A percentile compares a stretch with the other conserved stretches of the same genome.
Conservation (phyloP, 2,329 filamentous ascomycete genomes). For the Diaporthe longicolla region DNA sequence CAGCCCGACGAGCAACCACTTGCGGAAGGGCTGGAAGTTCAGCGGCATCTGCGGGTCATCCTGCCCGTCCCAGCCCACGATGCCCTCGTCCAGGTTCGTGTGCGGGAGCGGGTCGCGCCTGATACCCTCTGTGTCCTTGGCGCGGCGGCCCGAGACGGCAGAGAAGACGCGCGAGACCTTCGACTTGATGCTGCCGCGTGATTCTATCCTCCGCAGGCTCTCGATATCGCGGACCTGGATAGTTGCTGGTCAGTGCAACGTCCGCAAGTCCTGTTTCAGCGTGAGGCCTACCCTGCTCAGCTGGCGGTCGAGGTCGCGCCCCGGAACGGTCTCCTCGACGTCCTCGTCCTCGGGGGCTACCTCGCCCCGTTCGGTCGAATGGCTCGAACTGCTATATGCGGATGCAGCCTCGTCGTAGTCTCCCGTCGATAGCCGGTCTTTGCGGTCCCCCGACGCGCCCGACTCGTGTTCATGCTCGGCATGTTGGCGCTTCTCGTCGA, state of each 20-base stretch:
- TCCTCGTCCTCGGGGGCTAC: constrained; percentile 50
- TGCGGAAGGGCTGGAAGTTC: constrained; percentile 68
- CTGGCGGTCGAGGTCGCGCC: constrained; percentile 48
- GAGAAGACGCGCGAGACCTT: constrained; percentile 49
- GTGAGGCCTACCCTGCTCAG: constrained; percentile 45
- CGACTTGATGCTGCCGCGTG: constrained; percentile 46
- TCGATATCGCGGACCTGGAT: constrained; percentile 42
- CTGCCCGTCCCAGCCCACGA: constrained; percentile 73
- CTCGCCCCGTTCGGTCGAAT: constrained; percentile 37
- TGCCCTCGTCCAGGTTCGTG: constrained; percentile 64
- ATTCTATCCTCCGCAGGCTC: constrained; percentile 44
- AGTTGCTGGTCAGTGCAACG: constrained; percentile 7
- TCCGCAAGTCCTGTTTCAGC: too few species aligned
- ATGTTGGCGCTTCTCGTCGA: constrained; percentile 31
- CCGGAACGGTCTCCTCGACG: constrained; percentile 49
- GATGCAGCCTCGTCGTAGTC: neutral
- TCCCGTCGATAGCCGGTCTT: neutral
- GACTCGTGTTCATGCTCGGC: neutral
- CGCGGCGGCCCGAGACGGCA: constrained; percentile 47
- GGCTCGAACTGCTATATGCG: constrained; percentile 19
- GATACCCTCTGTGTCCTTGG: constrained; percentile 48
- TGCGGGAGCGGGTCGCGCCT: constrained; percentile 58
- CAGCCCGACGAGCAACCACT: constrained; percentile 70
- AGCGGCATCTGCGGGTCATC: constrained; percentile 71
- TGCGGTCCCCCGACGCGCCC: neutral